Evolutionary conservation across 2,329 filamentous ascomycete genomes (phyloP).

Genomic region (Graphilbum fragrans): DNA sequence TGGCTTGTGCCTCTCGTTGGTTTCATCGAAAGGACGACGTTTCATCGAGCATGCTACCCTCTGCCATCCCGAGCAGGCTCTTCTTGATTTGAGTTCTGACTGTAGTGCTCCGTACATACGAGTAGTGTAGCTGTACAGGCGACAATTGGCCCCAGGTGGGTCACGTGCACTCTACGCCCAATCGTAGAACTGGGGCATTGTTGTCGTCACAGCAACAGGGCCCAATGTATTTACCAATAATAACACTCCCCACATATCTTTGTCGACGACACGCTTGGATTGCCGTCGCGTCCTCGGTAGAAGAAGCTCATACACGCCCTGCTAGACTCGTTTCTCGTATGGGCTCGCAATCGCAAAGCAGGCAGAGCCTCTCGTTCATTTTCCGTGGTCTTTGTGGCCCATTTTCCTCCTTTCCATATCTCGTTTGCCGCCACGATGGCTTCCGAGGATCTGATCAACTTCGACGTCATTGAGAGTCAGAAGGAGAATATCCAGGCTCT

Average conservation of each 20-base stretch:
- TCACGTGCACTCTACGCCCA: too few relatives aligned
- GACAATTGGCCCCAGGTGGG: too few relatives aligned
- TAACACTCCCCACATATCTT: background rate
- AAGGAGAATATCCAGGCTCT: slow-evolving; percentile 98
- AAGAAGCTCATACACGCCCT: background rate
- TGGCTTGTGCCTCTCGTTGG: too few relatives aligned
- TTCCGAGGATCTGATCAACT: slow-evolving; percentile 48
- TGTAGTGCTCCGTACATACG: too few relatives aligned
- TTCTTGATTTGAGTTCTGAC: too few relatives aligned
- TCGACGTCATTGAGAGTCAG: slow-evolving; percentile 88
- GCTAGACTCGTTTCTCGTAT: background rate
- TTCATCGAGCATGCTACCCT: too few relatives aligned
- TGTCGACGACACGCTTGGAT: too few relatives aligned
- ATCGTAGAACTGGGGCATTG: background rate
- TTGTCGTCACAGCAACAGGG: background rate
- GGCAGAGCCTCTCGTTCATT: too few relatives aligned
- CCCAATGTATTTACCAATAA: background rate
- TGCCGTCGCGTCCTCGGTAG: background rate
- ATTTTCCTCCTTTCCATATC: background rate
- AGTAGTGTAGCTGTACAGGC: too few relatives aligned
- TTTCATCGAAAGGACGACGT: too few relatives aligned
- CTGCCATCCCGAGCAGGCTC: too few relatives aligned
- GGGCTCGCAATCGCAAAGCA: too few relatives aligned
- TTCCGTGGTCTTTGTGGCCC: background rate
- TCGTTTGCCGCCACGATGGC: slow-evolving; percentile 7